Conservation (phyloP, 148 eudicot species). For the Silene latifolia region DNA sequence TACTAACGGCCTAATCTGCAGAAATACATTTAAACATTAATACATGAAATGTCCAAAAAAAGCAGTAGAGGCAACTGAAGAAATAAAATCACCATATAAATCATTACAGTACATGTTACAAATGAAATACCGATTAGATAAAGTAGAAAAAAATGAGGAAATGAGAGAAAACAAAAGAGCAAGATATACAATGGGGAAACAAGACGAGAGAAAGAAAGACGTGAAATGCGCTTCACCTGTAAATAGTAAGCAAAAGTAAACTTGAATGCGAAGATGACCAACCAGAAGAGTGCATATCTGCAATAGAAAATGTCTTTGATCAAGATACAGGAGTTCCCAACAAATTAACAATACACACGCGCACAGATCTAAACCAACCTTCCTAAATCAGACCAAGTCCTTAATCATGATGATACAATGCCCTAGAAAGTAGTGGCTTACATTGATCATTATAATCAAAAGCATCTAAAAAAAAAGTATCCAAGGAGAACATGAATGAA, state of each 20-base stretch:
- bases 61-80: neutral
- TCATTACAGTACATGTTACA: neutral
- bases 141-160: neutral
- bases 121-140: neutral
- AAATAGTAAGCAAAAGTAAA: slow-evolving; percentile 88
- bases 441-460: neutral
- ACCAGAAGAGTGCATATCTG: slow-evolving; percentile 89
- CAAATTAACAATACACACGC: neutral
- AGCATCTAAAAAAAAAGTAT: neutral
- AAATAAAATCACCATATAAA: neutral
- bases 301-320: slow-evolving; percentile 13
- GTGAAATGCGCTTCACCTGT: slow-evolving; percentile 53
- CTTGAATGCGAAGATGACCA: slow-evolving; percentile 85
- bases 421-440: neutral
- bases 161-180: neutral
- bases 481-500: slow-evolving; percentile 19
- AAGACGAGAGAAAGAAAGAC: neutral
- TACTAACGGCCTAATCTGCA: slow-evolving; percentile 86
- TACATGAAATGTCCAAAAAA: neutral
- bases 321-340: neutral
- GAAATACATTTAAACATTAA: neutral
- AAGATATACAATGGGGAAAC: neutral
- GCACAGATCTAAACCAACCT: neutral
- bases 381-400: neutral
- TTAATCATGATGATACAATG: neutral